Percentiles rank a stretch among this genome's conserved stretches.
phyloP scores from a whole-genome alignment of 2,329 filamentous ascomycete species.

The Pseudocercospora eumusae region DNA sequence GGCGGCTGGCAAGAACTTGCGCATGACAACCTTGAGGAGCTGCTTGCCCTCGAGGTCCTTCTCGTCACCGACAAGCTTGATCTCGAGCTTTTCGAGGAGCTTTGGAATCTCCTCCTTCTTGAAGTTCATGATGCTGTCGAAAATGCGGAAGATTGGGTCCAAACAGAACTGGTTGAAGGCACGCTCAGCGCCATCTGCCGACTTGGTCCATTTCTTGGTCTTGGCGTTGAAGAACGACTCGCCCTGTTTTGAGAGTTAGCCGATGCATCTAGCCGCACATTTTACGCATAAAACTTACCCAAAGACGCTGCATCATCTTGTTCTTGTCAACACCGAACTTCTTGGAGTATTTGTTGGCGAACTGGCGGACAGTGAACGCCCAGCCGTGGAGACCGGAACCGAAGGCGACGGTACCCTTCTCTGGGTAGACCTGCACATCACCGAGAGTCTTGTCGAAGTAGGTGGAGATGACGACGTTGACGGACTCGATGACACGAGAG shows the following conservation, averaged over 20 bases:
- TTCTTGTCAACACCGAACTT: slow-evolving; percentile 99
- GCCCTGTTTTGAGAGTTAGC: slow-evolving; percentile 54
- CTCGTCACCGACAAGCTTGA: slow-evolving; percentile 87
- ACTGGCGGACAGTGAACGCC: slow-evolving; percentile 99
- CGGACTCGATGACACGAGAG: slow-evolving; percentile 98
- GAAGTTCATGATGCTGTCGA: slow-evolving; percentile 95
- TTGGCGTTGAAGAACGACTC: slow-evolving; percentile 99
- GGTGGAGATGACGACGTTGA: slow-evolving; percentile 99
- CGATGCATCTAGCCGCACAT: background rate
- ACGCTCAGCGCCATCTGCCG: slow-evolving; percentile 91
- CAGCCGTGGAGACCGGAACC: slow-evolving; percentile 99
- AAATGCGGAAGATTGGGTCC: slow-evolving; percentile 99
- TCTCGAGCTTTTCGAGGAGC: slow-evolving; percentile 88
- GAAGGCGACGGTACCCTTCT: slow-evolving; percentile 97
- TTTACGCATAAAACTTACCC: slow-evolving; percentile 63
- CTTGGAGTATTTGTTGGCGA: slow-evolving; percentile 94
- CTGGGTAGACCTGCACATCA: slow-evolving; percentile 98
- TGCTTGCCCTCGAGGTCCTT: slow-evolving; percentile 94
- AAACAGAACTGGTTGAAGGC: slow-evolving; percentile 99
- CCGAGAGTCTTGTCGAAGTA: slow-evolving; percentile 96
- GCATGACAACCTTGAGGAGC: slow-evolving; percentile 97
- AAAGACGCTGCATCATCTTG: slow-evolving; percentile 99
- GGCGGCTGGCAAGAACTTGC: slow-evolving; percentile 96
- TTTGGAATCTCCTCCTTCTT: slow-evolving; percentile 87
- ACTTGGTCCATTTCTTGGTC: slow-evolving; percentile 99